Evolutionary conservation across 352 stramenopile genomes (phyloP), one percentile per base, ranked within the genome.

Genomic region (Phytophthora colocasiae): DNA sequence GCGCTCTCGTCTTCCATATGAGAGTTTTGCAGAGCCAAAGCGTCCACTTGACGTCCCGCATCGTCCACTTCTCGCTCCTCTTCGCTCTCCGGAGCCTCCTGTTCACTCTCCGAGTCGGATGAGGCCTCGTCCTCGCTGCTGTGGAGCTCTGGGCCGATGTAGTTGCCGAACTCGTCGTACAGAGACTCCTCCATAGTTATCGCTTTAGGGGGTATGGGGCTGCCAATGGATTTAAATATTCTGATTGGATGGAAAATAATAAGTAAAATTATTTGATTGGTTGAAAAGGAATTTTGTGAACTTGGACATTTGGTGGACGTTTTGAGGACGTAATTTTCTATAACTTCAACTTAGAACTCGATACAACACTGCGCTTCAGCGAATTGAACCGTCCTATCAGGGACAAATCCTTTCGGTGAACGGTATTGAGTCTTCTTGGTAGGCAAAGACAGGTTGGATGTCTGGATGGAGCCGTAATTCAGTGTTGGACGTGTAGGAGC

Each of bases 111-210:
- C 17, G 85, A 84, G 29, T 68, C 81, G 39, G 71, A 77, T 3
- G 77, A 91, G 22, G 86, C 78, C 45, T 93, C 83, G 6, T 87
- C 77, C 49, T 90, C 88, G 47, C 83, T 91, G 71, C 80, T 91
- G 14, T 93, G 90, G 45, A 99, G 81, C 63, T 99, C 97, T 22
- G 97, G 97, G 17, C 98, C 98, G 66, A 99, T 99, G 81, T 99
- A 99, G 81, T 99, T 99, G 60, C 98, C 98, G 71, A 99, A 99
- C 84, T 99, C 98, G 84, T 99, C 98, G 82, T 99, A 99, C 17
- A 99, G 84, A 49, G 92, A 93, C 53, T 99, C 97, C 71, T 99
- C 92, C 93, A 98, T 98, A 19, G 46, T 11, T 49, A 10, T 26
- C 7, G 27, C 31, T 9, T n/a, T 31, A 19, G n/a, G 3, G 29